Evolutionary conservation across 179 eudicot genomes (phyloP).

Genomic region (Actinidia chinensis): DNA sequence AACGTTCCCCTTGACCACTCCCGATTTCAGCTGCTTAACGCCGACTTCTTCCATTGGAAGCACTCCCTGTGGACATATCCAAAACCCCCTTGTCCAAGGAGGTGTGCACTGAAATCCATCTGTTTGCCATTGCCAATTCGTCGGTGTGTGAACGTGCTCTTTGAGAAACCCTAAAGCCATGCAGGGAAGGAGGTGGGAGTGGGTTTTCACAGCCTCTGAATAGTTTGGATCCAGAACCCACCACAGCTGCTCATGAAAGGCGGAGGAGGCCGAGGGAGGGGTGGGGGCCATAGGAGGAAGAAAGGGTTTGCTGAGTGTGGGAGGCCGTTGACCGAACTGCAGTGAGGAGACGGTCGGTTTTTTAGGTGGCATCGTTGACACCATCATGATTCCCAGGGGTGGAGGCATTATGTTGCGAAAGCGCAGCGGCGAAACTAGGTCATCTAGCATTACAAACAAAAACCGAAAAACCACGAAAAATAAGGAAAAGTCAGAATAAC

Average conservation of each 20-base stretch:
- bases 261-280: conserved; percentile 47
- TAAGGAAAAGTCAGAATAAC: background rate
- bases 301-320: conserved; percentile 36
- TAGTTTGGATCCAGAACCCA: conserved; percentile 66
- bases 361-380: conserved; percentile 40
- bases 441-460: conserved; percentile 28
- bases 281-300: conserved; percentile 36
- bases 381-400: conserved; percentile 44
- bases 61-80: conserved; percentile 89
- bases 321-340: conserved; percentile 45
- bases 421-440: conserved; percentile 35
- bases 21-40: conserved; percentile 79
- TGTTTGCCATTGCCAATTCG: conserved; percentile 79
- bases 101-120: conserved; percentile 77
- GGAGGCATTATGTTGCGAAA: conserved; percentile 43
- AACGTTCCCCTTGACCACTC: conserved; percentile 95
- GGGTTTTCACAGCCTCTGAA: conserved; percentile 54
- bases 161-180: conserved; percentile 55
- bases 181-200: conserved; percentile 55
- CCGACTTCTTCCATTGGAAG: conserved; percentile 94
- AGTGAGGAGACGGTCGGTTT: conserved; percentile 45
- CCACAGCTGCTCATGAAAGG: conserved; percentile 61
- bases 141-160: conserved; percentile 74
- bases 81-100: conserved; percentile 96
- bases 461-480: conserved; percentile 2